A percentile compares a stretch with the other conserved stretches of the same genome.
Evolutionary conservation across 202 grass and related monocot species (phyloP).

Genomic region (Bolboschoenoplectus hybrid): DNA sequence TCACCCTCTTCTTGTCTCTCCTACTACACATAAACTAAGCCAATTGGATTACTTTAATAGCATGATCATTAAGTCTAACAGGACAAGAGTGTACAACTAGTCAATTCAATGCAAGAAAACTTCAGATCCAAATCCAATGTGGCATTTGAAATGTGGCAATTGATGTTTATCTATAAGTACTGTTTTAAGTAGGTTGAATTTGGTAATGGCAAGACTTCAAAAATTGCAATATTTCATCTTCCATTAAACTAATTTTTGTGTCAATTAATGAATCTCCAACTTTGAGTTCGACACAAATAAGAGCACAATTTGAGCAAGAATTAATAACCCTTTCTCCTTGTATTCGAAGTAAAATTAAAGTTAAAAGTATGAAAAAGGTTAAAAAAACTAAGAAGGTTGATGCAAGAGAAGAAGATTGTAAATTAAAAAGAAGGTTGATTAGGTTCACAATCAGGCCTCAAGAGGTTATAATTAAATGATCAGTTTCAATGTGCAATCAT

Average conservation of each 20-base stretch:
- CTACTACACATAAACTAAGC: not conserved
- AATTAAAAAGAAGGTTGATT: too few species aligned
- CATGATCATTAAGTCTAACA: not conserved
- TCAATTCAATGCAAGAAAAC: not conserved
- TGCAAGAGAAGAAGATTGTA: too few species aligned
- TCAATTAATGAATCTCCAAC: not conserved
- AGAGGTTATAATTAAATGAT: too few species aligned
- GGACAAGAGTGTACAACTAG: not conserved
- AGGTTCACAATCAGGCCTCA: too few species aligned
- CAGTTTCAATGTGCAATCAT: too few species aligned
- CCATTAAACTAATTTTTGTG: not conserved
- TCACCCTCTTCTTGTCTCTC: not conserved
- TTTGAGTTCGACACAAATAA: too few species aligned
- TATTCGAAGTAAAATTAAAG: too few species aligned
- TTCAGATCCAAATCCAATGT: not conserved
- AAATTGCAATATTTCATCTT: not conserved
- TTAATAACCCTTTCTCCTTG: too few species aligned
- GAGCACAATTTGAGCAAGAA: too few species aligned
- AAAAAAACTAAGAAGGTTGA: too few species aligned
- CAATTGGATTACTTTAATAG: not conserved
- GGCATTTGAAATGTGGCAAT: not conserved
- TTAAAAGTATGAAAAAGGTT: too few species aligned
- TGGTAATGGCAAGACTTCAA: not conserved
- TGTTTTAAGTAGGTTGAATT: not conserved
- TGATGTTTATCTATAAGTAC: not conserved